Percentiles rank a stretch among this genome's conserved stretches.
phyloP scores from a whole-genome alignment of 805 yeast genomes.

The Zygoascus tannicola region DNA sequence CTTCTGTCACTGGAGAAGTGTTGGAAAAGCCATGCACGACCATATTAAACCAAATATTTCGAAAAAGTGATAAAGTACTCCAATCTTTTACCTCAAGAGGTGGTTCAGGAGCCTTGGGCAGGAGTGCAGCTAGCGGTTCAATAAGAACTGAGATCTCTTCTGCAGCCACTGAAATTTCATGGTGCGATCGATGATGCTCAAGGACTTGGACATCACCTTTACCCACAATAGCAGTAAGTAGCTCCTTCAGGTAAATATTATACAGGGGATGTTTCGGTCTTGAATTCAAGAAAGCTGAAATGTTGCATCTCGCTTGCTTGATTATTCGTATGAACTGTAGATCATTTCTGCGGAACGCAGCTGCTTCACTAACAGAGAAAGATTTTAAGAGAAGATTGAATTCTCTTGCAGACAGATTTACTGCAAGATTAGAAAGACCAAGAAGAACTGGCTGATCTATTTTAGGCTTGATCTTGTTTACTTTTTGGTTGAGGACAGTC shows the following conservation, averaged over 20 bases:
- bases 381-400: conserved; percentile 53
- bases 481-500: conserved; percentile 74
- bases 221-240: conserved; percentile 56
- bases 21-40: conserved; percentile 72
- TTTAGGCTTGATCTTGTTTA: conserved; percentile 35
- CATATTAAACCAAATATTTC: conserved; percentile 91
- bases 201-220: conserved; percentile 70
- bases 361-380: conserved; percentile 41
- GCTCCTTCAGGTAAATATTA: conserved; percentile 50
- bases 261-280: conserved; percentile 36
- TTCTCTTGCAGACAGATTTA: conserved; percentile 54
- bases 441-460: conserved; percentile 50
- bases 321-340: conserved; percentile 20
- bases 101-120: conserved; percentile 47
- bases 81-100: conserved; percentile 41
- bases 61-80: conserved; percentile 48
- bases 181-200: conserved; percentile 68
- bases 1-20: conserved; percentile 43
- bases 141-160: conserved; percentile 55
- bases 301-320: conserved; percentile 15
- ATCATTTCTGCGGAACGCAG: conserved; percentile 38
- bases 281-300: conserved; percentile 12
- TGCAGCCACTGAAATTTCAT: conserved; percentile 38
- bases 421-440: conserved; percentile 57
- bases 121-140: conserved; percentile 62